These are phyloP conservation scores for Termitomyces eurrhizus DNA, from an alignment of 768 basidiomycete genomes.

Conservation along the genomic window DNA sequence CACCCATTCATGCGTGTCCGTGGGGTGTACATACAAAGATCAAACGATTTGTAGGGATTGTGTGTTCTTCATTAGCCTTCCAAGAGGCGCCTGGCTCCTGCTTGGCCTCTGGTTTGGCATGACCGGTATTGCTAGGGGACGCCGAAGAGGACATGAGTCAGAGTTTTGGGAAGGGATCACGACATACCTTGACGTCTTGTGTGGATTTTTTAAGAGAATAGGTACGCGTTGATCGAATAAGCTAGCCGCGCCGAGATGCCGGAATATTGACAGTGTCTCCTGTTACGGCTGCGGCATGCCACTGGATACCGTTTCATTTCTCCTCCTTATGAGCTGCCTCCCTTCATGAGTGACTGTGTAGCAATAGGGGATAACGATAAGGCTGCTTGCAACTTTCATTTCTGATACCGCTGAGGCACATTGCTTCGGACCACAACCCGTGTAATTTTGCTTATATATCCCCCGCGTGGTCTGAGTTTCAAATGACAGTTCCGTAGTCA, in stretches of 20 bases:
- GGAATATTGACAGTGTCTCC: not conserved
- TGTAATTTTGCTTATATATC: not conserved
- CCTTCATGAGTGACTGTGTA: not conserved
- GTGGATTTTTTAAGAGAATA: conserved; percentile 11
- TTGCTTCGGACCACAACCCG: not conserved
- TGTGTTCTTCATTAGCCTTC: conserved; percentile 50
- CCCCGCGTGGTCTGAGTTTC: not conserved
- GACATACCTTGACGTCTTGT: conserved; percentile 10
- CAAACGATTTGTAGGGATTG: conserved; percentile 51
- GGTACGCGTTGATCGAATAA: conserved; percentile 12
- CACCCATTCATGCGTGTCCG: not conserved
- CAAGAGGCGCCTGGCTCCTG: conserved; percentile 46
- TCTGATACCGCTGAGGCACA: not conserved
- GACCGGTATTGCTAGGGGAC: conserved; percentile 10
- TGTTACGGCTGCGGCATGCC: not conserved
- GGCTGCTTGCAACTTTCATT: not conserved
- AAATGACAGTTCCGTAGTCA: not conserved
- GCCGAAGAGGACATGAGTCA: conserved; percentile 17
- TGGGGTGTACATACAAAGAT: conserved; percentile 32
- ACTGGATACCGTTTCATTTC: not conserved
- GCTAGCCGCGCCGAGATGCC: conserved; percentile 28
- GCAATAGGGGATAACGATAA: not conserved
- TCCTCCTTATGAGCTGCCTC: not conserved
- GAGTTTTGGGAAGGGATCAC: conserved; percentile 5
- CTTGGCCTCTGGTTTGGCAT: conserved; percentile 20